phyloP scores from a whole-genome alignment of 2,329 filamentous ascomycete species.

The Clonostachys chloroleuca region DNA sequence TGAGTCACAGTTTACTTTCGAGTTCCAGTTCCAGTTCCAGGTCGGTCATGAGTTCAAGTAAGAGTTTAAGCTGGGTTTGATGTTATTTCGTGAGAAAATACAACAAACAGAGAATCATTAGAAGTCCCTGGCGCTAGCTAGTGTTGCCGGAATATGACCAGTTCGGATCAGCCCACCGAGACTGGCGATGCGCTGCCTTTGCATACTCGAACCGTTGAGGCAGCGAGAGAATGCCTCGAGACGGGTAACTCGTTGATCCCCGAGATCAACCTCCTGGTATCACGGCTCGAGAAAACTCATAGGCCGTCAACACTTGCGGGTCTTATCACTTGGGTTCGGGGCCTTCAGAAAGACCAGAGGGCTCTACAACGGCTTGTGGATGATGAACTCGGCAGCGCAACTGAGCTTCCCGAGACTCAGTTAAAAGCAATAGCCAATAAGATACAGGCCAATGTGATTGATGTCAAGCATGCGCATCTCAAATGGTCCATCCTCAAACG shows the following conservation, averaged over 20 bases:
- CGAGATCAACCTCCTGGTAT: background rate
- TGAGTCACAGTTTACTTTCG: no score
- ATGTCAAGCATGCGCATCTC: conserved; percentile 10
- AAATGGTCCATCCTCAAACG: conserved; percentile 26
- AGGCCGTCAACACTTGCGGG: background rate
- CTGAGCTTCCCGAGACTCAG: background rate
- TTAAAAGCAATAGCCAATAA: conserved; percentile 6
- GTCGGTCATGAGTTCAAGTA: no score
- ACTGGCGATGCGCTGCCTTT: no score
- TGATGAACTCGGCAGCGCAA: background rate
- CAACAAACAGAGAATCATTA: no score
- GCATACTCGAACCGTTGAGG: no score
- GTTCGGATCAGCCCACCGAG: no score
- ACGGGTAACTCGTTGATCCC: background rate
- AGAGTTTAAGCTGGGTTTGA: no score
- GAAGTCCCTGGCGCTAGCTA: no score
- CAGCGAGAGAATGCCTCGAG: no score
- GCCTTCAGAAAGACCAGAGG: background rate
- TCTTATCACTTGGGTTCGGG: background rate
- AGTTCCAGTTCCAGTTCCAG: no score
- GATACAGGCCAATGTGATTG: conserved; percentile 14
- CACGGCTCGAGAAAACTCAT: background rate
- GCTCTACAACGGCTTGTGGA: background rate
- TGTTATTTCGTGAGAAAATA: no score
- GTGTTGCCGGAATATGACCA: no score